Evolutionary conservation across 768 basidiomycete species (phyloP), one percentile per base, ranked within the genome.

Genomic region (Rhizopogon vinicolor): DNA sequence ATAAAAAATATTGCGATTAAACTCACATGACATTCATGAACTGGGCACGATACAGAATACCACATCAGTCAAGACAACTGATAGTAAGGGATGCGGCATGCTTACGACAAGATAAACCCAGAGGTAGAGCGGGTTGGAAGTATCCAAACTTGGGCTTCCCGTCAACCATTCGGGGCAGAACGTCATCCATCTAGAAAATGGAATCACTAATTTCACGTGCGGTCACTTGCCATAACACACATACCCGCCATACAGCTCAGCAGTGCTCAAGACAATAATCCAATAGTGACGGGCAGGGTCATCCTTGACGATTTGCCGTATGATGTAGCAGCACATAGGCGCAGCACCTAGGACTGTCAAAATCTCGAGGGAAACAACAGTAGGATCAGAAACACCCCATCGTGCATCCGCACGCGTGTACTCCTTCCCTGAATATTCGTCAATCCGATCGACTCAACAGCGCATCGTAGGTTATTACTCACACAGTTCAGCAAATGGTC

Each of bases 101-200:
- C 48, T 49, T 65, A 92, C 89, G 56, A 85, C 65, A 41, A 92
- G 84, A 71, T 92, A 91, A 9, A 91, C 84, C 89, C 89, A 93
- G 51, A 91, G 76, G 64, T 84, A 80, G 39, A 91, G 70, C 28
- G 75, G 72, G 61, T 90, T 89, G 7, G 85, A 86, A 0, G 82
- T 89, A 62, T 87, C 78, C 52, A 93, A 70, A 66, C 78, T 88
- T 0, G 84, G 82, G 63, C 82, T 87, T 18, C 87, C 89, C 1
- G 80, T 84, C 46, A 93, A 72, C 89, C 89, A 92, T 70, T 92
- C 91, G 1, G 91, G 91, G 63, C 84, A 86, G 71, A 93, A 93
- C 3, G 90, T 93, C 91, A 93, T 91, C 85, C 85, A 91, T 31
- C 85, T 86, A 57, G 1, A 39, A 14, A 12, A 22, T 50, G 14